These are phyloP conservation scores for Anisogramma anomala DNA, from an alignment of 2,329 filamentous ascomycete genomes.

Conservation along the genomic window DNA sequence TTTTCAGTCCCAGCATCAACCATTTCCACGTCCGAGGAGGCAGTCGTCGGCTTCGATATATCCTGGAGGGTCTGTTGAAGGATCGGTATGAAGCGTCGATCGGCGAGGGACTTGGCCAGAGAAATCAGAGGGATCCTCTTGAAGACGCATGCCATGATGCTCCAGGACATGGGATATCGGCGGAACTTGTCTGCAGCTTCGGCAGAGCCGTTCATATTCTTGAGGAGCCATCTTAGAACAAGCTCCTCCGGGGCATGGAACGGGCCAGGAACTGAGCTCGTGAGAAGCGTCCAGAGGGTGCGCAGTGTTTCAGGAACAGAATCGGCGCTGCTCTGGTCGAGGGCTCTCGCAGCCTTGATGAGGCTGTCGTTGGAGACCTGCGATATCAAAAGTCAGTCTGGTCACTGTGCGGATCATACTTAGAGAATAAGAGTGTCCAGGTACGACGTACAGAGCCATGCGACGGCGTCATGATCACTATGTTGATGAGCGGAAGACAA, in stretches of 20 bases:
- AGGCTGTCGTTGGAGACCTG: constrained; percentile 25
- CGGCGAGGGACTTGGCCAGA: constrained; percentile 58
- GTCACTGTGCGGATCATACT: too few relatives aligned
- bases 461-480: constrained; percentile 4
- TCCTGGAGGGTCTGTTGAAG: constrained; percentile 57
- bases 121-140: constrained; percentile 56
- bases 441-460: neutral
- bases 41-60: constrained; percentile 25
- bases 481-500: too few relatives aligned
- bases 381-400: neutral
- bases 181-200: constrained; percentile 39
- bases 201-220: constrained; percentile 42
- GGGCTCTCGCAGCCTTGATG: constrained; percentile 40
- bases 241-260: constrained; percentile 46
- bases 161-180: constrained; percentile 48
- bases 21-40: constrained; percentile 18
- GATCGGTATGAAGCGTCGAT: constrained; percentile 55
- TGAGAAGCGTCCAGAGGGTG: constrained; percentile 37
- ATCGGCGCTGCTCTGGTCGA: constrained; percentile 39
- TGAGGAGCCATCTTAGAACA: constrained; percentile 51
- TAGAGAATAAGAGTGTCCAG: neutral
- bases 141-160: constrained; percentile 49
- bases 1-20: constrained; percentile 18
- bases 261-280: constrained; percentile 27
- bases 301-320: constrained; percentile 35